Base-by-base conservation (phyloP, 1,139 yeast genomes). In the Protomyces gravidus region DNA sequence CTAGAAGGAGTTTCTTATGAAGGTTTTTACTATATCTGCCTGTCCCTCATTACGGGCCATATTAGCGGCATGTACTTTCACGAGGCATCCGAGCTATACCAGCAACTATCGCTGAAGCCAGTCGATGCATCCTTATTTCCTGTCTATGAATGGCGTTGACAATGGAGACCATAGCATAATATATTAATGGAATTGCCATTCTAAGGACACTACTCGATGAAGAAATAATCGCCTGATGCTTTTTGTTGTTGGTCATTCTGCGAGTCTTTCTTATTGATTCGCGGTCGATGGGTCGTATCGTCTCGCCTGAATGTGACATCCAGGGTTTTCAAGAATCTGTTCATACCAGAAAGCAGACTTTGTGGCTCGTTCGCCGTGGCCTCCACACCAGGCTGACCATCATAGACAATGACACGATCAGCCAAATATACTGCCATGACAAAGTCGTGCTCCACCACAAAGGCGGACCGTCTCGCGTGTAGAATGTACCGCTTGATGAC, bases 181-280 rank as follows among this genome's bases (percentile, higher is more conserved):
- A 7, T 30, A 30, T 30, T 7, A 3, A 13, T 30, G 4, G 36
- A 13, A 28, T 6, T 11, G 9, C 6, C 11, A 6, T 28, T 28
- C 11, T 28, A 6, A 30, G 36, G 2, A 30, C 11, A 15, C 42
- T 36, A 36, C 17, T 36, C 42, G 19, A 36, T 36, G 42, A 36
- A 36, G 21, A 92, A 92, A 77, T 86, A 92, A 78, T 92, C 89
- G 64, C 98, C 98, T 56, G 82, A 72, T 55, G 81, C 71, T 77
- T 92, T 92, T 76, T 92, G 98, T 76, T 92, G 97, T 76, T 86
- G 90, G 75, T 92, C 98, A 96, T 92, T 89, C 80, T 92, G 98
- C 61, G 97, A 90, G 72, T 87, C 97, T 71, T 87, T 78, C 77
- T 92, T 92, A 79, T 92, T 92, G 74, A 92, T 92, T 82, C 99